Evolutionary conservation across 2,329 filamentous ascomycete species (phyloP), one percentile per base, ranked within the genome.

Genomic region (Xylariales sp.): DNA sequence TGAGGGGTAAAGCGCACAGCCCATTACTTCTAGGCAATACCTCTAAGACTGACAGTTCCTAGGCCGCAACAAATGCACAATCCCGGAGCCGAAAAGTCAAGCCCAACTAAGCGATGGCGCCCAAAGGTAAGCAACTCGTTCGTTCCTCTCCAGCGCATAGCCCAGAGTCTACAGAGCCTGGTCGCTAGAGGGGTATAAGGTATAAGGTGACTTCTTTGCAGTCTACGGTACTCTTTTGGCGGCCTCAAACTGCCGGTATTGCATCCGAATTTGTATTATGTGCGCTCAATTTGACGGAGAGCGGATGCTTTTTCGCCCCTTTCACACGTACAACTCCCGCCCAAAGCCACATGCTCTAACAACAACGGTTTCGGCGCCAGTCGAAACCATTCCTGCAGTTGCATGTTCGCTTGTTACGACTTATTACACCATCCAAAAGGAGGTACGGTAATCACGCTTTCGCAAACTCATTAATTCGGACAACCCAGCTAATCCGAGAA

Each of bases 351-450:
- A 57, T 45, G 58, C 36, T 32, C 32, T 49, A 23, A 43, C 30
- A 30, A 60, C 53, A 50, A 61, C 62, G 36, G 36, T 71, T 9
- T 68, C 59, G 32, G 71, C 70, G 64, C 48, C 75, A n/a, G 64
- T 59, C 46, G 74, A 75, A 65, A 60, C 75, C 36, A 49, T 71
- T 53, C 72, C 72, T 16, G 69, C 72, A 14, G 34, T 71, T 50
- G 63, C 62, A 30, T 74, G 74, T 60, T 73, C 70, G 65, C 68
- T 74, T 50, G 46, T 74, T 41, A 71, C 69, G 34, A 75, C 71
- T 5, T 72, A 64, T 36, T 75, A 74, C 45, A 69, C 73, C 46
- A 8, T 67, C 23, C 68, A 64, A 32, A 57, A 49, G 60, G 69
- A 74, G 49, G 63, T 61, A 50, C 30, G 34, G 61, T 57, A 69